Evolutionary conservation across 768 basidiomycete species (phyloP).

Genomic region (Boletus rufocinnamomeus): DNA sequence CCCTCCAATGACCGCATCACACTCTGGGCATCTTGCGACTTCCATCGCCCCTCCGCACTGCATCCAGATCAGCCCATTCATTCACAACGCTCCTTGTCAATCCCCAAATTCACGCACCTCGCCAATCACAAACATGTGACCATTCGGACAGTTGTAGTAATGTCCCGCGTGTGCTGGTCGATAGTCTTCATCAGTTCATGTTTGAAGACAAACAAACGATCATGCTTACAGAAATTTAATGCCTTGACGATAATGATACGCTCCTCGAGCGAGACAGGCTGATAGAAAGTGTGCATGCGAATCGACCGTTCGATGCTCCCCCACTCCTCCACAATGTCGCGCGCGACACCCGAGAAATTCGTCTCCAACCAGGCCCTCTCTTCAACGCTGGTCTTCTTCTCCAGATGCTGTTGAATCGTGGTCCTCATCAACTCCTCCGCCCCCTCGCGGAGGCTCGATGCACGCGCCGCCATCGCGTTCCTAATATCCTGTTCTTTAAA

Average conservation of each 20-base stretch:
- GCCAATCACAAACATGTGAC: conserved; percentile 60
- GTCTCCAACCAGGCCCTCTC: conserved; percentile 43
- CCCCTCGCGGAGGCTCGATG: conserved; percentile 14
- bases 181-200: not conserved
- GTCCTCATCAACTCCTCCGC: conserved; percentile 2
- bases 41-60: conserved; percentile 64
- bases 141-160: conserved; percentile 56
- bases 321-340: conserved; percentile 50
- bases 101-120: conserved; percentile 41
- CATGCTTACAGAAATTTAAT: conserved; percentile 46
- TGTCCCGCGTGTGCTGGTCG: conserved; percentile 43
- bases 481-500: conserved; percentile 22
- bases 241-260: conserved; percentile 50
- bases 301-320: conserved; percentile 41
- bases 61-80: not conserved
- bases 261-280: conserved; percentile 55
- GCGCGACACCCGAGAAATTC: conserved; percentile 43
- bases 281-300: conserved; percentile 47
- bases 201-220: not conserved
- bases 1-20: conserved; percentile 56
- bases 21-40: conserved; percentile 55
- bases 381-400: conserved; percentile 27
- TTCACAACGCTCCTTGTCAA: not conserved
- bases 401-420: conserved; percentile 11
- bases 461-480: conserved; percentile 23